These are phyloP conservation scores for Moricandia moricandioides DNA, from an alignment of 345 rosid species.

Conservation along the genomic window DNA sequence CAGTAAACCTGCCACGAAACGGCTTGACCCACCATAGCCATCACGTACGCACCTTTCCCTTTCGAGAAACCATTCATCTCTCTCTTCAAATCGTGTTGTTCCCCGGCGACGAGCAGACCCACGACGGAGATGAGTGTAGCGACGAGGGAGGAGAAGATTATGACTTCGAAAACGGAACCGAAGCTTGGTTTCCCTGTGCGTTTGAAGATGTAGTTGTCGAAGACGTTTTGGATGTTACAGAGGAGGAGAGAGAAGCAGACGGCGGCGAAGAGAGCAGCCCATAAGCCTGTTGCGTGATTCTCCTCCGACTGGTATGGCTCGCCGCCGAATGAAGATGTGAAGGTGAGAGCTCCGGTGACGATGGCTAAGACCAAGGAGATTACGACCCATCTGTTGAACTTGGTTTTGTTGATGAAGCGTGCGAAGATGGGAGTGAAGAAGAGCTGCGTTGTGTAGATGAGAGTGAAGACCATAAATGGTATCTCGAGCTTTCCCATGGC, in stretches of 20 bases:
- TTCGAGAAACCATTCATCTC: slow-evolving; percentile 30
- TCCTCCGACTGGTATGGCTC: slow-evolving; percentile 33
- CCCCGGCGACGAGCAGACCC: slow-evolving; percentile 29
- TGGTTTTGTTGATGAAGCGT: slow-evolving; percentile 23
- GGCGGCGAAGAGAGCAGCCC: slow-evolving; percentile 33
- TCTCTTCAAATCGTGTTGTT: slow-evolving; percentile 28
- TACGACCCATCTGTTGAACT: slow-evolving; percentile 31
- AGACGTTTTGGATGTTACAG: slow-evolving; percentile 34
- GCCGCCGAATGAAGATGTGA: slow-evolving; percentile 30
- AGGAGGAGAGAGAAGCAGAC: slow-evolving; percentile 33
- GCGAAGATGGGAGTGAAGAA: slow-evolving; percentile 32
- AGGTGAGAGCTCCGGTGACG: slow-evolving; percentile 42
- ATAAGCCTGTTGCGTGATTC: slow-evolving; percentile 18
- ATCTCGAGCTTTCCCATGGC: slow-evolving; percentile 32
- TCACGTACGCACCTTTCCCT: slow-evolving; percentile 29
- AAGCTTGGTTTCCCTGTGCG: slow-evolving; percentile 26
- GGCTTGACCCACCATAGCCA: slow-evolving; percentile 36
- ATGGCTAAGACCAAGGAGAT: slow-evolving; percentile 32
- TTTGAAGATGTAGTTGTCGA: slow-evolving; percentile 28
- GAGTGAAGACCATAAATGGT: slow-evolving; percentile 21
- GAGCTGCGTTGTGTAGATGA: slow-evolving; percentile 36
- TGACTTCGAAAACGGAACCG: slow-evolving; percentile 29
- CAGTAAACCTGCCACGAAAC: slow-evolving; percentile 36
- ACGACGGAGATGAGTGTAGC: slow-evolving; percentile 27
- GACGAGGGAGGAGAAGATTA: slow-evolving; percentile 25